phyloP scores from a whole-genome alignment of 2,329 filamentous ascomycete genomes.

The Aaosphaeria arxii region DNA sequence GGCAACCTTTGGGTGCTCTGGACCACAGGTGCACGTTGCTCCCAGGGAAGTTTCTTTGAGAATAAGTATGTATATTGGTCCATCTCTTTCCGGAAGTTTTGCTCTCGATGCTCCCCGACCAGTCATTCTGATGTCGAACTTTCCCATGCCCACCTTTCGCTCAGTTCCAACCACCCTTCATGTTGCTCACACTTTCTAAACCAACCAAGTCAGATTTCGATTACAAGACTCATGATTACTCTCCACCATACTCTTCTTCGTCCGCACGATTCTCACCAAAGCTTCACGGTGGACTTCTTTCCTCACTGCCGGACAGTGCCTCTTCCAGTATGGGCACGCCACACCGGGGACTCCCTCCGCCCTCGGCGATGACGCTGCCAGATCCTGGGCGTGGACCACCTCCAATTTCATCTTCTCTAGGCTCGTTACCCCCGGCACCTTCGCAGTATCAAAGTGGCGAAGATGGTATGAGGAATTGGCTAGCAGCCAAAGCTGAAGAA shows the following conservation, averaged over 20 bases:
- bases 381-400: slow-evolving; percentile 43
- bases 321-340: slow-evolving; percentile 48
- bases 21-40: slow-evolving; percentile 35
- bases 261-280: slow-evolving; percentile 38
- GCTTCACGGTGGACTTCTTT: slow-evolving; percentile 38
- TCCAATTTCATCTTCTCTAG: slow-evolving; percentile 34
- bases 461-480: slow-evolving; percentile 52
- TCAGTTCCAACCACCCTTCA: slow-evolving; percentile 27
- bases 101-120: slow-evolving; percentile 24
- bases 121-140: slow-evolving; percentile 34
- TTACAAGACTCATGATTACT: slow-evolving; percentile 50
- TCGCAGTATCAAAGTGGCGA: slow-evolving; percentile 50
- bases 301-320: slow-evolving; percentile 41
- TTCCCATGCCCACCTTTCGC: slow-evolving; percentile 13
- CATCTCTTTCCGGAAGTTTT: slow-evolving; percentile 28
- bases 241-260: slow-evolving; percentile 40
- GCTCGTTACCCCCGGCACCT: slow-evolving; percentile 44
- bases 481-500: slow-evolving; percentile 51
- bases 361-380: slow-evolving; percentile 51
- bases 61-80: slow-evolving; percentile 38
- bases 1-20: slow-evolving; percentile 33
- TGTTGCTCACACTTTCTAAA: slow-evolving; percentile 53
- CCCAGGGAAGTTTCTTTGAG: slow-evolving; percentile 29
- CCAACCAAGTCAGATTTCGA: slow-evolving; percentile 47
- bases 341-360: slow-evolving; percentile 53